Base-by-base conservation (phyloP, 1,284 basidiomycete species). In the Volvariella surrecta region DNA sequence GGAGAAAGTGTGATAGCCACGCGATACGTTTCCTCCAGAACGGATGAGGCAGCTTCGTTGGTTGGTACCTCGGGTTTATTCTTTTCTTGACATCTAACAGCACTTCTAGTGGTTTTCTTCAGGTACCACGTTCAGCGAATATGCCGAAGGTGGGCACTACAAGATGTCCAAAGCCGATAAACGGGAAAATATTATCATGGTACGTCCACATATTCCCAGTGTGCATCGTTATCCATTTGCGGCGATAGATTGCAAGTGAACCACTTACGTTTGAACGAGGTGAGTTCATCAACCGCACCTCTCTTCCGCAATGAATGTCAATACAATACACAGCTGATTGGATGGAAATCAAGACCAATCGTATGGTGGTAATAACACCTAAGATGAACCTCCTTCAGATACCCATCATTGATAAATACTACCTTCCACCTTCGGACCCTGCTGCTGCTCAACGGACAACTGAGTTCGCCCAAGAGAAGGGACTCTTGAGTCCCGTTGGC, bases 321-420 rank as follows among this genome's bases (percentile, higher is more conserved):
- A 16, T 18, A 18, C 39, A 19, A 40, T 30, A 40, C 30, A 42
- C 11, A 41, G 89, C 89, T 38, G 89, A 92, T 58, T 92, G 89
- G 89, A 94, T 95, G 89, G 92, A 96, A 62, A 92, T 97, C 55
- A 85, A 83, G 59, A 94, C 92, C 8, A 96, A 97, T 60, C 87
- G 89, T 51, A 86, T 96, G 80, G 81, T 91, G 18, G 74, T 95
- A 50, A 86, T 93, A 49, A 93, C 90, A 0, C 82, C 87, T 30
- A 90, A 89, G 70, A 89, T 92, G 89, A 97, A 98, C 58, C 67
- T 97, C 20, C 70, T 98, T 17, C 90, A 95, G 61, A 87, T 94
- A 52, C 94, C 95, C 1, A 96, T 98, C 57, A 69, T 89, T 34
- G 95, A 97, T 69, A 81, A 90, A 59, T 96, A 81, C 64, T 90